Base-by-base conservation (phyloP, 2,329 filamentous ascomycete species). In the Metarhizium sp. region DNA sequence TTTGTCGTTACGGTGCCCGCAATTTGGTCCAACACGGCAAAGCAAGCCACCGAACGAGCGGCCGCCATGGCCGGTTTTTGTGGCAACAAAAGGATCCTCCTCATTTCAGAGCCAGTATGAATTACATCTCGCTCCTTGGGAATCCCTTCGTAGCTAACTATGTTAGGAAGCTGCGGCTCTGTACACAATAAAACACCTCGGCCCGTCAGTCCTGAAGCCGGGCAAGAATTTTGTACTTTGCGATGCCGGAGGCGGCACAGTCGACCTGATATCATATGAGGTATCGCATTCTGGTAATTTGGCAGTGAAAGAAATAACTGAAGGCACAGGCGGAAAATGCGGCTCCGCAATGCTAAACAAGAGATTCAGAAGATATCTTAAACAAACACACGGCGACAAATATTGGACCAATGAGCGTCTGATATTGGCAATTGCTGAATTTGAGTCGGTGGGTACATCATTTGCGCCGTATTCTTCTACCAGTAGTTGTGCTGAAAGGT, bases 1-100 rank as follows among this genome's bases (percentile, higher is more conserved):
- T 81, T 80, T 55, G 73, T 82, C 48, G 67, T 83, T 20, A 81
- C 80, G 0, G 79, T 83, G 0, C 80, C 80, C 0, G 79, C 80
- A 5, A 78, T 84, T 7, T 84, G 80, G 80, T 78, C 75, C 42
- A 78, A 81, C 48, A 69, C 69, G 5, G 78, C 79, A 34, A 81
- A 79, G 52, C 71, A 78, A 46, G 73, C 73, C 40, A 82, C 78
- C 10, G 69, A 72, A 56, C 61, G 68, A 34, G 70, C 70, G 1
- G 70, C 70, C 30, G 68, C 69, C 30, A 67, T 70, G 61, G 70
- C 70, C 11, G 70, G 70, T 6, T 72, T 72, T 51, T 71, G 69
- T 55, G 67, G 72, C 42, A 69, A 67, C 16, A 69, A 74, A 25
- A 67, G 71, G 6, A 75, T 78, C 8, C 68, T 72, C 49, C 69